Base-by-base conservation (phyloP, 805 yeast species). In the Nakazawaea wickerhamii region DNA sequence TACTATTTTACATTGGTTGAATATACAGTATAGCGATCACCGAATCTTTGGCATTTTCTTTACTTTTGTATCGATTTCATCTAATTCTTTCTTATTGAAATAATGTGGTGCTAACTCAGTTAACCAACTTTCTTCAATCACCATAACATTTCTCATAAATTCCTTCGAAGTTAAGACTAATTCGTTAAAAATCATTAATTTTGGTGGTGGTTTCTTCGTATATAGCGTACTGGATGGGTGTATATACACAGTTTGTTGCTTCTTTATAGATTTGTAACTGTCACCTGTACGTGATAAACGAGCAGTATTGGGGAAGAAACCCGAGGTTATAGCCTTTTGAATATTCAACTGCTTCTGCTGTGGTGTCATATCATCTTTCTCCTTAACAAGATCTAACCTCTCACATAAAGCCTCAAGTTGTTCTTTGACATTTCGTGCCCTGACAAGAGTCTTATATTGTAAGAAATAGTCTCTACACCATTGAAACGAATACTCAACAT, bases 401-500 rank as follows among this genome's bases (percentile, higher is more conserved):
- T 66, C 68, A 54, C 93, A 81, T 19, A 88, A 64, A 14, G 71
- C 60, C 33, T 68, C 71, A 22, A 91, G 57, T 55, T 91, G 98
- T 25, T 73, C 72, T 26, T 91, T 64, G 2, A 90, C 80, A 39
- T 83, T 87, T 43, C 75, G 64, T 0, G 81, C 89, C 40, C 95
- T 64, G 36, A 65, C 67, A 59, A 91, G 61, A 0, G 93, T 75
- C 51, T 84, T 75, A 59, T 78, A 81, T 54, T 90, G 96, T 2
- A 91, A 55, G 54, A 77, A 87, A 54, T 86, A 82, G 51, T 89
- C 96, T 47, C 70, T 73, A 54, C 97, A 90, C 97, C 97, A 91
- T 37, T 76, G 73, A 19, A 67, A 66, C 1, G 95, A 81, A 55
- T 65, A 80, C 1, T 83, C 85, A 27, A 72, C 72, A 4, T 76